Percentiles rank a stretch among this genome's conserved stretches.
phyloP scores from a whole-genome alignment of 257 asterid species.

The Nicotiana tomentosiformis region DNA sequence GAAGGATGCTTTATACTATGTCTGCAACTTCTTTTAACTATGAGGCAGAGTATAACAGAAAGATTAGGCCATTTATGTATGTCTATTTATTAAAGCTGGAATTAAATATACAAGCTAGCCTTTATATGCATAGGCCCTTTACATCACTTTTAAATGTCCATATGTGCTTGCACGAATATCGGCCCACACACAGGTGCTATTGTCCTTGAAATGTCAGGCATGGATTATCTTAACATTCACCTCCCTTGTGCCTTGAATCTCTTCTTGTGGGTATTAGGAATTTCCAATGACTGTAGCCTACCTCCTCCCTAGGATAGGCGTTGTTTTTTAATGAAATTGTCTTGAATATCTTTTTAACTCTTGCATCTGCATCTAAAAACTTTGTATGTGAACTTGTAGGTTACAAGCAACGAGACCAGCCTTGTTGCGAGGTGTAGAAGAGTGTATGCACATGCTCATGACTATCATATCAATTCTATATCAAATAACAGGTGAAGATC shows the following conservation, averaged over 20 bases:
- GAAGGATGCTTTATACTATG: neutral
- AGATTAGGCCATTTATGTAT: neutral
- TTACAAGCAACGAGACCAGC: constrained; percentile 75
- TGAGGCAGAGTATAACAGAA: neutral
- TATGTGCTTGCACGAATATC: neutral
- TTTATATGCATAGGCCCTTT: neutral
- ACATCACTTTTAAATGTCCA: neutral
- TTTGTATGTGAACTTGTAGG: constrained; percentile 29
- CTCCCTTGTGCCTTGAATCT: neutral
- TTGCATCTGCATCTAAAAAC: neutral
- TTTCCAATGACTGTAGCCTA: neutral
- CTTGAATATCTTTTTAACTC: neutral
- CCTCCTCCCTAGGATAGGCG: neutral
- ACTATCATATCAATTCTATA: constrained; percentile 95
- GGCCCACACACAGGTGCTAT: neutral
- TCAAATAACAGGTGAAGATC: constrained; percentile 83
- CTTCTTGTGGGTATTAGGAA: neutral
- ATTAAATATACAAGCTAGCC: neutral
- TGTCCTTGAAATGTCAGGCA: neutral
- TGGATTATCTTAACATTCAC: neutral
- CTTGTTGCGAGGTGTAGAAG: constrained; percentile 92
- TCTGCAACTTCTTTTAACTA: neutral
- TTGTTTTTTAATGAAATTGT: neutral
- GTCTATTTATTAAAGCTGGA: neutral
- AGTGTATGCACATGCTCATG: constrained; percentile 98